Conservation (phyloP, 2,329 filamentous ascomycete species). For the Pseudodiploospora longispora region DNA sequence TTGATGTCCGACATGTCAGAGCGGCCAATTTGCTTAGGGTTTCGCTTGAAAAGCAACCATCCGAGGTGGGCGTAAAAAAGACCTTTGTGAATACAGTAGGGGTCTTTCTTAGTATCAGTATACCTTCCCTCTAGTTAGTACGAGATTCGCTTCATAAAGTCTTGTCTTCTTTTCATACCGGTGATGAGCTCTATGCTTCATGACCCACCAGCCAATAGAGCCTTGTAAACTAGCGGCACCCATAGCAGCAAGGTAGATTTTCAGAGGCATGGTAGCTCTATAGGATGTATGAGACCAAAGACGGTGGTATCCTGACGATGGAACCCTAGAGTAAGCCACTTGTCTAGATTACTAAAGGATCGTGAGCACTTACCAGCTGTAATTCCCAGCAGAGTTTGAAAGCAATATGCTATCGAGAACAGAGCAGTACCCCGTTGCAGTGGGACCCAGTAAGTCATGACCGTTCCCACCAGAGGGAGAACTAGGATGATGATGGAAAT, state of each 20-base stretch:
- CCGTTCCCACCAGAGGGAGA: not conserved
- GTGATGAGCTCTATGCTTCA: slow-evolving; percentile 73
- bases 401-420: not conserved
- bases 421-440: not conserved
- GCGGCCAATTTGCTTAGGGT: slow-evolving; percentile 71
- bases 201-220: slow-evolving; percentile 73
- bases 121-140: too few species aligned
- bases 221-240: slow-evolving; percentile 71
- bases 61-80: slow-evolving; percentile 62
- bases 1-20: slow-evolving; percentile 76
- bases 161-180: slow-evolving; percentile 39
- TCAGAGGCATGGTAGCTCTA: slow-evolving; percentile 61
- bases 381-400: slow-evolving; percentile 51
- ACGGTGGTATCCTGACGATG: slow-evolving; percentile 35
- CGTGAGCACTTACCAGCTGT: slow-evolving; percentile 47
- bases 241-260: slow-evolving; percentile 65
- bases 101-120: slow-evolving; percentile 78
- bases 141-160: too few species aligned
- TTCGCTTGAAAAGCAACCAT: slow-evolving; percentile 83
- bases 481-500: not conserved
- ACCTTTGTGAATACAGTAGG: slow-evolving; percentile 71
- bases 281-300: slow-evolving; percentile 75
- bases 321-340: not conserved
- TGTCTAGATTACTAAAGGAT: not conserved
- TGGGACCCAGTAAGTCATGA: not conserved